Evolutionary conservation across 2,329 filamentous ascomycete genomes (phyloP), one percentile per base, ranked within the genome.

Genomic region (Cercospora sp.): DNA sequence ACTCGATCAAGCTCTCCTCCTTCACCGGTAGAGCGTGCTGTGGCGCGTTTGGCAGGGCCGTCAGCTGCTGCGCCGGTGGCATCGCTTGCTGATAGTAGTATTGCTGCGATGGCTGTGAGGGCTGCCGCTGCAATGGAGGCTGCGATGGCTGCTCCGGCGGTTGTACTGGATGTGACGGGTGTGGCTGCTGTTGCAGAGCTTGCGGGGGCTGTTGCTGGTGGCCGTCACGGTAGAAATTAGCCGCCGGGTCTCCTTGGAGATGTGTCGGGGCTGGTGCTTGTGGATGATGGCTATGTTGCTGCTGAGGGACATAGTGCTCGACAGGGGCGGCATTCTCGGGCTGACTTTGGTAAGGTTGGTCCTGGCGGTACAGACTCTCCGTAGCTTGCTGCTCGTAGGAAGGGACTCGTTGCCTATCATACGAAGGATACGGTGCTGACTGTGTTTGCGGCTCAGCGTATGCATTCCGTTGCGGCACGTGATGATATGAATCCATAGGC

Each of bases 141-240:
- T 69, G 67, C 26, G 62, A 61, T n/a, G 64, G 63, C 60, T 68
- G 67, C 53, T 67, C 64, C 12, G 69, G 64, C 4, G 69, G 36
- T n/a, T 40, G 36, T 40, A 40, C 13, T n/a, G 36, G 63, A 18
- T 63, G 65, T 59, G 61, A 55, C 28, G 69, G 67, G 23, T 72
- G 69, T n/a, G 67, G 63, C 12, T 31, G 68, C 36, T 66, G 66
- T 36, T 71, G 70, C 45, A 59, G 59, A 12, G 58, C 45, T 18
- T 61, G 33, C 23, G 60, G 33, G 18, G 66, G 65, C 26, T 74
- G 73, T 51, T 73, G 74, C 28, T 74, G 79, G 71, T 80, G 45
- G 45, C 45, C 9, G 9, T 51, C 84, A 73, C 87, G 88, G 77
- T 90, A 91, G 73, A 87, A 89, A 9, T 84, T 83, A 10, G 85